Evolutionary conservation across 2,329 filamentous ascomycete species (phyloP), one percentile per base, ranked within the genome.

Genomic region (Rhytidhysteron rufulum): DNA sequence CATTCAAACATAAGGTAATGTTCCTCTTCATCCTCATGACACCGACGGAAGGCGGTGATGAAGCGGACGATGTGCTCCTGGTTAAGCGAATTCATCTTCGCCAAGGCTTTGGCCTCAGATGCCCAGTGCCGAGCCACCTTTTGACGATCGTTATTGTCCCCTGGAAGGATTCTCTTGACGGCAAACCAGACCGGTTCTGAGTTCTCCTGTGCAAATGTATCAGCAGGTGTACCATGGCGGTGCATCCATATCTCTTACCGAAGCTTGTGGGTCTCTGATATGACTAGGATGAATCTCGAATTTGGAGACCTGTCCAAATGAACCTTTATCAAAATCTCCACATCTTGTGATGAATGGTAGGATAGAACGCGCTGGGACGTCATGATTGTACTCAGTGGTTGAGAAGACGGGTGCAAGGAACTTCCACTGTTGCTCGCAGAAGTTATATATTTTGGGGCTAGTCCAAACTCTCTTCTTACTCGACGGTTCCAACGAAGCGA

Each of bases 1-100:
- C 54, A 57, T 9, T 40, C 31, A 17, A 55, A 53, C 37, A 55
- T 49, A 25, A 57, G 44, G 22, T 52, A 57, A 2, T 44, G 50
- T 27, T 33, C 41, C 2, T 51, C 32, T 4, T 13, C 13, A 34
- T 34, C 32, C 19, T 13, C 4, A 5, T 34, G 4, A 3, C 50
- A 43, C 31, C 47, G 13, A 2, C 45, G 32, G 0, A 52, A 42
- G 3, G 51, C 49, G 3, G 49, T 42, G 20, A 53, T 36, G 13
- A 40, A 48, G 13, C 44, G 34, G 11, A 42, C 30, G 20, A 55
- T 49, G 20, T 53, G 44, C 1, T 7, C 0, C 21, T 53, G 49
- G 5, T 51, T 27, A 5, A 54, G 40, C n/a, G 38, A 29, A 7
- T 52, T 51, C 16, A 55, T 48, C 20, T 16, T 48, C 6, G 15